Evolutionary conservation across 352 stramenopile genomes (phyloP).

Genomic region (Pythium scleroteichum): DNA sequence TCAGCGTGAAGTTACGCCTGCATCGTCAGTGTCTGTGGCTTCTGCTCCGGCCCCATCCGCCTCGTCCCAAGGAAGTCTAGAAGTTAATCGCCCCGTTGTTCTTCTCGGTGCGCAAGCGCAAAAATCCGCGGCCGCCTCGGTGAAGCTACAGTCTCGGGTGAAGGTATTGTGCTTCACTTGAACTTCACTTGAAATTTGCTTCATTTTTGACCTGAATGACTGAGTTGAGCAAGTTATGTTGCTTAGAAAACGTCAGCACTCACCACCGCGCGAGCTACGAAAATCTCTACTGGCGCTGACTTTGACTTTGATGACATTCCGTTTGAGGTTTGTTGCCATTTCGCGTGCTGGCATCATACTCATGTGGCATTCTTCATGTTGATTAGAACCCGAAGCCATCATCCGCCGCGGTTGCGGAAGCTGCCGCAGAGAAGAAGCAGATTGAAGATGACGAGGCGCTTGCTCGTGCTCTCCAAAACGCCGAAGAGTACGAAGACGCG

Average conservation of each 20-base stretch:
- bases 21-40: conserved; percentile 5
- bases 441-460: conserved; percentile 87
- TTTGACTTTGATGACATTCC: conserved; percentile 91
- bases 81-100: conserved; percentile 70
- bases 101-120: conserved; percentile 65
- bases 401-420: conserved; percentile 21
- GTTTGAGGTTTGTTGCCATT: conserved; percentile 57
- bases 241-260: conserved; percentile 40
- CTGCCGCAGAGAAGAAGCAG: conserved; percentile 59
- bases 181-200: not conserved
- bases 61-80: conserved; percentile 40
- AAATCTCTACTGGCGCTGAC: conserved; percentile 69
- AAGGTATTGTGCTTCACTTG: conserved; percentile 38
- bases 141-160: conserved; percentile 55
- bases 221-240: not conserved
- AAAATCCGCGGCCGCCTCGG: conserved; percentile 39
- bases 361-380: not conserved
- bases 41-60: conserved; percentile 22
- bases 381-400: conserved; percentile 67
- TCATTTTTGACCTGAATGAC: not conserved
- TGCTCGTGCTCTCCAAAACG: conserved; percentile 75
- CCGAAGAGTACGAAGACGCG: conserved; percentile 65
- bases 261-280: conserved; percentile 47
- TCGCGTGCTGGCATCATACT: not conserved
- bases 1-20: conserved; percentile 33